phyloP scores from a whole-genome alignment of 2,329 filamentous ascomycete species.

The Cladobotryum protrusum region DNA sequence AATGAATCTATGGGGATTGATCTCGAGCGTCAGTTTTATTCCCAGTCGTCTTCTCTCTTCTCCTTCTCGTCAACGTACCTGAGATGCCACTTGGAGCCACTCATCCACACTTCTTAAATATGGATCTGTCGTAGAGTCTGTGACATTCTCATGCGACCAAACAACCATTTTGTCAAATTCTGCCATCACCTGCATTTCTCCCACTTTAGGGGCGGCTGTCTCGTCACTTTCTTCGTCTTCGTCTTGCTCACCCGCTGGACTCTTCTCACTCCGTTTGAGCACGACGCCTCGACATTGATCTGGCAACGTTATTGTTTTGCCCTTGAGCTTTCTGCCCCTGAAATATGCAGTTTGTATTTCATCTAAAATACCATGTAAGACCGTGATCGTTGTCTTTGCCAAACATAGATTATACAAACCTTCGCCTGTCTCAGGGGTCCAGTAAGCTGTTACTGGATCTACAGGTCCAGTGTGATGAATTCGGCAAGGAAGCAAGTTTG shows the following conservation, averaged over 20 bases:
- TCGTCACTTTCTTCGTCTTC: constrained; percentile 28
- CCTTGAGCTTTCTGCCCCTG: constrained; percentile 72
- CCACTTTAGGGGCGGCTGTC: constrained; percentile 40
- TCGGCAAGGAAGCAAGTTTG: constrained; percentile 73
- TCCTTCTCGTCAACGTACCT: constrained; percentile 36
- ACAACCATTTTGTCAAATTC: constrained; percentile 69
- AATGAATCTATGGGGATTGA: constrained; percentile 14
- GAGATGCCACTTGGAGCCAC: constrained; percentile 69
- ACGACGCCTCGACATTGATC: constrained; percentile 64
- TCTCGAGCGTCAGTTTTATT: background rate
- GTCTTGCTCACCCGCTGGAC: constrained; percentile 16
- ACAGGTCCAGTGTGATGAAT: constrained; percentile 71
- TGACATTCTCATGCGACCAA: constrained; percentile 73
- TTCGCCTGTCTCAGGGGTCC: constrained; percentile 52
- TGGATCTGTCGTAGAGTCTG: constrained; percentile 56
- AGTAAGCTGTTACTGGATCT: constrained; percentile 59
- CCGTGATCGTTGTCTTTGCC: background rate
- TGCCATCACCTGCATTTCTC: constrained; percentile 56
- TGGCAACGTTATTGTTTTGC: constrained; percentile 60
- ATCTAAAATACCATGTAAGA: constrained; percentile 33
- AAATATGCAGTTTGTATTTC: constrained; percentile 57
- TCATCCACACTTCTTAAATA: constrained; percentile 73
- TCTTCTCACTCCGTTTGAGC: constrained; percentile 34
- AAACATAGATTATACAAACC: background rate
- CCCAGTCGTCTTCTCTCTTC: no score